Percentiles rank a stretch among this genome's conserved stretches.
Conservation (phyloP, 352 stramenopile genomes). For the Poterioochromonas sp. region DNA sequence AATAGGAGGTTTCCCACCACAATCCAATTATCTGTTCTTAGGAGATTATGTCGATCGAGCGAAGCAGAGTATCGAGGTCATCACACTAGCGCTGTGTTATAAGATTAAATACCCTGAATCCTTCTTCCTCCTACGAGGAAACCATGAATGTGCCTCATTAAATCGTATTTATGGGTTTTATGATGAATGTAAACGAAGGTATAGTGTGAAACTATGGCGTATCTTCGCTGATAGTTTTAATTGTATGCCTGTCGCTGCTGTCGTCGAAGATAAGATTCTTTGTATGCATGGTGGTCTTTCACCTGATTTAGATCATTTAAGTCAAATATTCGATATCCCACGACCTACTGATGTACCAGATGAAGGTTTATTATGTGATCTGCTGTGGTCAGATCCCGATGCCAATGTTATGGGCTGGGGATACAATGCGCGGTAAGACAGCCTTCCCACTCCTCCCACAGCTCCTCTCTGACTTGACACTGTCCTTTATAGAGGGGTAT, state of each 20-base stretch:
- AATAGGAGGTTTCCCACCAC: slow-evolving; percentile 72
- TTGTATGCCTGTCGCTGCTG: slow-evolving; percentile 86
- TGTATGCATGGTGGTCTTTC: slow-evolving; percentile 89
- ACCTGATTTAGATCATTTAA: slow-evolving; percentile 67
- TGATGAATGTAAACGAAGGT: slow-evolving; percentile 80
- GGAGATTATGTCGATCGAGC: slow-evolving; percentile 84
- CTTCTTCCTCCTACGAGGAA: slow-evolving; percentile 92
- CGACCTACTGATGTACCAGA: slow-evolving; percentile 75
- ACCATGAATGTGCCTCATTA: slow-evolving; percentile 96
- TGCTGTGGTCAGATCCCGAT: slow-evolving; percentile 75
- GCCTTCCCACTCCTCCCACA: slow-evolving; percentile 6
- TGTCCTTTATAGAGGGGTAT: slow-evolving; percentile 76
- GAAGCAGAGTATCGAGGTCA: slow-evolving; percentile 93
- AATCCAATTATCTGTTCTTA: slow-evolving; percentile 56
- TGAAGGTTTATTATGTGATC: slow-evolving; percentile 70
- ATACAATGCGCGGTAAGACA: slow-evolving; percentile 38
- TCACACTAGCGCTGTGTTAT: slow-evolving; percentile 92
- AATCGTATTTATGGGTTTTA: slow-evolving; percentile 99
- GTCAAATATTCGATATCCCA: slow-evolving; percentile 61
- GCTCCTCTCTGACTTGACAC: background rate
- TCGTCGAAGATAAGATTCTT: slow-evolving; percentile 96
- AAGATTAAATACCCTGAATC: slow-evolving; percentile 98
- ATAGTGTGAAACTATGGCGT: slow-evolving; percentile 80
- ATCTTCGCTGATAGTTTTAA: slow-evolving; percentile 97
- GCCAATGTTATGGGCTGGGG: slow-evolving; percentile 54